Conservation (phyloP, 768 basidiomycete species). For the Mrakia gelida region DNA sequence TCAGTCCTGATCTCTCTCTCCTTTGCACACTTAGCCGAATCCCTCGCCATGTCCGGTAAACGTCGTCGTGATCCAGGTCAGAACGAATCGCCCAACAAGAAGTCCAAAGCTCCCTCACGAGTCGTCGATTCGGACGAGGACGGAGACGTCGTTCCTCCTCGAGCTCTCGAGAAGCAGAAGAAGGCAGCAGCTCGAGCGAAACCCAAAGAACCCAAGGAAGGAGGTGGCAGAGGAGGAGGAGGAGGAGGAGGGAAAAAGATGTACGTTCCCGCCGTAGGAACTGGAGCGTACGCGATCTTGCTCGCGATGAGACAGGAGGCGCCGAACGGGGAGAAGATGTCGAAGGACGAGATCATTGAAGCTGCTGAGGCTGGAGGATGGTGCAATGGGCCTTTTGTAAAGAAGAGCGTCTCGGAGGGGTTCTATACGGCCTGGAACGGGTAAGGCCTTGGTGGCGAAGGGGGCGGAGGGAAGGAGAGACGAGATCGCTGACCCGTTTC, state of each 20-base stretch:
- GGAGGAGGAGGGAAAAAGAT: slow-evolving; percentile 10
- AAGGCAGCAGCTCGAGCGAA: not conserved
- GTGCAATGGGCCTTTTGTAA: slow-evolving; percentile 1
- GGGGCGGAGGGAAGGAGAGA: not conserved
- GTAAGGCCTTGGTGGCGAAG: not conserved
- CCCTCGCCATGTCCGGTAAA: not conserved
- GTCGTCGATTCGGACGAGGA: not conserved
- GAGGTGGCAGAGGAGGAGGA: slow-evolving; percentile 4
- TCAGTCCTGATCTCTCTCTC: no score
- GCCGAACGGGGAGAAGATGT: not conserved
- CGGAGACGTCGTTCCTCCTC: not conserved
- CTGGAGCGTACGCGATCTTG: slow-evolving; percentile 30
- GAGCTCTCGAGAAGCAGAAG: slow-evolving; percentile 8
- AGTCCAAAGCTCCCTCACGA: not conserved
- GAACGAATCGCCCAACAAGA: slow-evolving; percentile 5
- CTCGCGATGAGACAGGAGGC: slow-evolving; percentile 8
- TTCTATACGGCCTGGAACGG: slow-evolving; percentile 29
- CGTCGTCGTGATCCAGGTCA: not conserved
- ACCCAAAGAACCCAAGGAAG: not conserved
- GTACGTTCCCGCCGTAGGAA: slow-evolving; percentile 21
- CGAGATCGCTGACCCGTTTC: not conserved
- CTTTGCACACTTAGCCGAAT: no score
- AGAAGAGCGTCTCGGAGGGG: not conserved
- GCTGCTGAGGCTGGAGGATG: slow-evolving; percentile 9
- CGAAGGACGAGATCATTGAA: slow-evolving; percentile 23